phyloP scores from a whole-genome alignment of 805 yeast species.

The Ogataea saltuana region DNA sequence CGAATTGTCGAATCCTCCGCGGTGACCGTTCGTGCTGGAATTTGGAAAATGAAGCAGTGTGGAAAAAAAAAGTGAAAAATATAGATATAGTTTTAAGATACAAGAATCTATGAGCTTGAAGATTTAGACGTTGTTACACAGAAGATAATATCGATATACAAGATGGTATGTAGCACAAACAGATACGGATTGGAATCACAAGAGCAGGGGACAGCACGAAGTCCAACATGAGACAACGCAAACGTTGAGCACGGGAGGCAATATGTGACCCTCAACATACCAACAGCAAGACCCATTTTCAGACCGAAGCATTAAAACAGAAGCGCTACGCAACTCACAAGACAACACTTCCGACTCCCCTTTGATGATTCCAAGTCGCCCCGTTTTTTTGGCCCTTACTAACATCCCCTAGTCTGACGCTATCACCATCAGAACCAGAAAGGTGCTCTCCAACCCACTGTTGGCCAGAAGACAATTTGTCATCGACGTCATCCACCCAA shows the following conservation, averaged over 20 bases:
- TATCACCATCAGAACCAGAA: conserved; percentile 99
- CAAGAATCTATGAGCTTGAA: conserved; percentile 1
- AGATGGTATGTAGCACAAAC: conserved; percentile 16
- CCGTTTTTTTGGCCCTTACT: conserved; percentile 4
- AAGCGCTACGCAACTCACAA: too few species aligned
- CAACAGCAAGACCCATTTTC: too few species aligned
- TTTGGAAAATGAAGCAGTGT: too few species aligned
- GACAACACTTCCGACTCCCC: too few species aligned
- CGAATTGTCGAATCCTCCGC: not conserved
- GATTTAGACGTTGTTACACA: conserved; percentile 8
- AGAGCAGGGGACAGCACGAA: too few species aligned
- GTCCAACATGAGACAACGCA: too few species aligned
- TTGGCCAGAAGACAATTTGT: conserved; percentile 99
- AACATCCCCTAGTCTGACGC: conserved; percentile 80
- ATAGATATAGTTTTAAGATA: conserved; percentile 4
- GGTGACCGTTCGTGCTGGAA: not conserved
- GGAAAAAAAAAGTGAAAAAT: conserved; percentile 8
- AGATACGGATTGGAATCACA: conserved; percentile 5
- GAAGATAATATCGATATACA: conserved; percentile 9
- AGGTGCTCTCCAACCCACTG: conserved; percentile 98
- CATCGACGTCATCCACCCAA: conserved; percentile 99
- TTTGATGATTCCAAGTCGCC: too few species aligned
- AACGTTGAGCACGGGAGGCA: too few species aligned
- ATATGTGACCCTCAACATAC: too few species aligned
- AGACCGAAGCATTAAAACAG: too few species aligned